Base-by-base conservation (phyloP, 179 eudicot species). In the Patellifolia procumbens region DNA sequence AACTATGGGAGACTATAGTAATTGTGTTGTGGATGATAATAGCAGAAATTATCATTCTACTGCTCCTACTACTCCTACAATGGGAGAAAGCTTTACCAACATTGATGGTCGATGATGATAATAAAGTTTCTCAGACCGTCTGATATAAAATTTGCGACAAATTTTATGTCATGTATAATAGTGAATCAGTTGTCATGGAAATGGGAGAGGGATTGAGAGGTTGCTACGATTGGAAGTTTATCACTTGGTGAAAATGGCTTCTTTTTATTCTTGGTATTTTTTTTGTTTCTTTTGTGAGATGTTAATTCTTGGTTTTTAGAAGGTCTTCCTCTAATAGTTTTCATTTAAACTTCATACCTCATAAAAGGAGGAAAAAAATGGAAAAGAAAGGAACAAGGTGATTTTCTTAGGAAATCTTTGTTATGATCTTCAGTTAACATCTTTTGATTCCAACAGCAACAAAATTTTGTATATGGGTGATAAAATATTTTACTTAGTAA, bases 11-110 rank as follows among this genome's bases (percentile, higher is more conserved):
- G 76, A 39, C 64, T 52, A 68, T 35, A 83, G 78, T 39, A 59
- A 76, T 39, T 49, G 46, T 45, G 71, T 43, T 19, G 34, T 24
- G 60, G 22, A 45, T 26, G 56, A 70, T 28, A 32, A 70, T 26
- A 75, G 79, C 74, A 45, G 49, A 28, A 72, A 52, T 34, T 78
- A 43, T 35, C 29, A 73, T 28, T 76, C 80, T 24, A 72, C 52
- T 16, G 72, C 81, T 67, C 74, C 69, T 15, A 76, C 83, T 10
- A 80, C 81, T 9, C 78, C 81, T 3, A 29, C 42, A 15, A 42
- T 79, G 59, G 48, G 69, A 15, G 73, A 65, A 1, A 75, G 80
- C 60, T 82, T 55, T 72, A n/a, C 20, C 19, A 13, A 69, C 32
- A 28, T 58, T 59, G 55, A 55, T 34, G 73, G 67, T 39, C 73